Conservation (phyloP, 2,329 filamentous ascomycete genomes). For the Exophiala xenobiotica region DNA sequence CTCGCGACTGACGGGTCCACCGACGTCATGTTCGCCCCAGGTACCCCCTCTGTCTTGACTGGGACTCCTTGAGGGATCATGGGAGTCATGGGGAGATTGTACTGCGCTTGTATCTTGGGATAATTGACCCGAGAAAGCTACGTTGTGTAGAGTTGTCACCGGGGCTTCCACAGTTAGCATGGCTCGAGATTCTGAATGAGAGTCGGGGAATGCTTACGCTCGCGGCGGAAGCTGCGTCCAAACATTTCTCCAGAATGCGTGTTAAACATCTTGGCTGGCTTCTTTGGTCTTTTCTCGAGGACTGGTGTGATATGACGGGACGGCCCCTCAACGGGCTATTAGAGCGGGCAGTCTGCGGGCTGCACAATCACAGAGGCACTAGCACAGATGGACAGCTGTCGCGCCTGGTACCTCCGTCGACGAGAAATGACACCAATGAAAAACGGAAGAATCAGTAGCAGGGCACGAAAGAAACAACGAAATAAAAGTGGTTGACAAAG, state of each 20-base stretch:
- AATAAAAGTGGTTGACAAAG: not conserved
- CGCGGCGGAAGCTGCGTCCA: slow-evolving; percentile 14
- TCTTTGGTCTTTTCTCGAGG: too few relatives aligned
- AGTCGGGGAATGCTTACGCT: slow-evolving; percentile 9
- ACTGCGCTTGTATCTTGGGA: slow-evolving; percentile 14
- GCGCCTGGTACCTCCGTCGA: too few relatives aligned
- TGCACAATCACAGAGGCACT: too few relatives aligned
- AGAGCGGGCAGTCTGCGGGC: too few relatives aligned
- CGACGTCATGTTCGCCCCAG: slow-evolving; percentile 63
- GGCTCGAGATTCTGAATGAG: not conserved
- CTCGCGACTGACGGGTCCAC: slow-evolving; percentile 52
- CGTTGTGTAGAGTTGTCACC: slow-evolving; percentile 20
- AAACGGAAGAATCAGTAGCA: too few relatives aligned
- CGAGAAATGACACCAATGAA: too few relatives aligned
- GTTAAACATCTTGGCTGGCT: slow-evolving; percentile 21
- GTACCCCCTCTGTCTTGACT: slow-evolving; percentile 42
- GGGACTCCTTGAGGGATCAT: slow-evolving; percentile 8
- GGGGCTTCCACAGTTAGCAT: slow-evolving; percentile 7
- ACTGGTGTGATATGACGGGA: too few relatives aligned
- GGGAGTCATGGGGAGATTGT: slow-evolving; percentile 11
- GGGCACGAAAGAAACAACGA: too few relatives aligned
- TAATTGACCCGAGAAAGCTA: slow-evolving; percentile 3
- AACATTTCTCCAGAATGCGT: slow-evolving; percentile 23
- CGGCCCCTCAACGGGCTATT: too few relatives aligned
- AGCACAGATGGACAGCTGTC: too few relatives aligned